These are phyloP conservation scores for Lagenidium sp. DNA, from an alignment of 352 stramenopile species.

Conservation along the genomic window DNA sequence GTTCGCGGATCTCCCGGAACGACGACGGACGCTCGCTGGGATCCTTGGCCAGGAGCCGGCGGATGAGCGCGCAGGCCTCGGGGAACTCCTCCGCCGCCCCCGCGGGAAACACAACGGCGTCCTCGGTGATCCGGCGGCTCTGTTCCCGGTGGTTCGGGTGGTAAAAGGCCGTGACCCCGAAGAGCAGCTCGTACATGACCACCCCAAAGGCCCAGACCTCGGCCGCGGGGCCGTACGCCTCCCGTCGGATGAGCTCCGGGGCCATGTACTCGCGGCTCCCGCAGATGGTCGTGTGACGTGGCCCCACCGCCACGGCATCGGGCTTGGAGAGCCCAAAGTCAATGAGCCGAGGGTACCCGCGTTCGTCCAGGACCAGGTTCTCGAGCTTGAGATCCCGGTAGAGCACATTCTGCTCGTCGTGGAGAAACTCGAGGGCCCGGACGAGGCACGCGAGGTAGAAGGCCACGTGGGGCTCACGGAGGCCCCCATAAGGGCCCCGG, in stretches of 20 bases:
- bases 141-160: conserved; percentile 58
- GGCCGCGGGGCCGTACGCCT: conserved; percentile 44
- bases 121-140: conserved; percentile 55
- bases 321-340: conserved; percentile 68
- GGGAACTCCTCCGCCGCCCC: conserved; percentile 30
- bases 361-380: conserved; percentile 76
- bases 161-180: conserved; percentile 82
- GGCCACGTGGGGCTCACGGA: conserved; percentile 77
- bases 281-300: conserved; percentile 44
- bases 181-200: conserved; percentile 59
- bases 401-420: conserved; percentile 35
- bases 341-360: conserved; percentile 81
- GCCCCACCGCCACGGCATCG: conserved; percentile 17
- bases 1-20: conserved; percentile 30
- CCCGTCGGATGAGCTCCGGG: conserved; percentile 49
- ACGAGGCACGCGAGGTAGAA: conserved; percentile 96
- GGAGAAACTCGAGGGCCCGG: conserved; percentile 84
- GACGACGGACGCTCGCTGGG: conserved; percentile 24
- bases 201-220: conserved; percentile 79
- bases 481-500: conserved; percentile 53
- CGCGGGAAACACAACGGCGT: conserved; percentile 42
- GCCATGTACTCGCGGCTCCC: conserved; percentile 77
- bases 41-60: conserved; percentile 36
- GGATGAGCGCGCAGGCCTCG: conserved; percentile 35
- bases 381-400: conserved; percentile 87